A percentile compares a stretch with the other conserved stretches of the same genome.
These are phyloP conservation scores for Claviceps maximensis DNA, from an alignment of 2,329 filamentous ascomycete species.

Conservation along the genomic window DNA sequence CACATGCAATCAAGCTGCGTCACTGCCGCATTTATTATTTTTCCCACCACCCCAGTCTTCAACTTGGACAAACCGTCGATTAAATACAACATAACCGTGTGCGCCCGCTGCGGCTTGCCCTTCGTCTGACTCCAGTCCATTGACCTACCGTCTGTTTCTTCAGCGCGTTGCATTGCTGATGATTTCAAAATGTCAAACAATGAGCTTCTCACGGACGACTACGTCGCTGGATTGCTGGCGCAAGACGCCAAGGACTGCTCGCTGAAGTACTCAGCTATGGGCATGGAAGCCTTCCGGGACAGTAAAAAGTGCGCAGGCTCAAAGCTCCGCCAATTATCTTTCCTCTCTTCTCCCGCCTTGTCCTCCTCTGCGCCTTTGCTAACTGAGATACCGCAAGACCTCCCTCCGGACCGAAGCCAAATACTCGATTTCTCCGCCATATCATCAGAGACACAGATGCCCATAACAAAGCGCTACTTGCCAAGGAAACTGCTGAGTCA, in stretches of 20 bases:
- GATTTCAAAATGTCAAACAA: slow-evolving; percentile 26
- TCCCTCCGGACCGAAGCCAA: slow-evolving; percentile 65
- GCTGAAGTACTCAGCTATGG: slow-evolving; percentile 60
- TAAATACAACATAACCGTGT: background rate
- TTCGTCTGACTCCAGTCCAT: no score
- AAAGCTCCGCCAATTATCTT: no score
- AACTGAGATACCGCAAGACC: slow-evolving; percentile 31
- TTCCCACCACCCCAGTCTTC: background rate
- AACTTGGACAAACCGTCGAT: background rate
- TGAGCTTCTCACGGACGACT: slow-evolving; percentile 56
- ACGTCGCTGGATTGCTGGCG: slow-evolving; percentile 65
- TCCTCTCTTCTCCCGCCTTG: background rate
- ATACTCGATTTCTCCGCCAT: slow-evolving; percentile 77
- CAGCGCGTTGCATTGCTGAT: background rate
- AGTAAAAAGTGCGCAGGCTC: slow-evolving; percentile 31
- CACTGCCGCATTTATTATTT: background rate
- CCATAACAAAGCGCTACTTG: slow-evolving; percentile 78
- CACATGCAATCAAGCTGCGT: background rate
- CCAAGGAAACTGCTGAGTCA: slow-evolving; percentile 72
- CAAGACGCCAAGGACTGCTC: slow-evolving; percentile 66
- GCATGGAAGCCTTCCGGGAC: slow-evolving; percentile 43
- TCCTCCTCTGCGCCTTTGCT: background rate
- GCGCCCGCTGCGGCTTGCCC: background rate
- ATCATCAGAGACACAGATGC: slow-evolving; percentile 78
- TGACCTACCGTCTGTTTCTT: no score